These are phyloP conservation scores for Lentinula boryana DNA, from an alignment of 768 basidiomycete genomes.

Conservation along the genomic window DNA sequence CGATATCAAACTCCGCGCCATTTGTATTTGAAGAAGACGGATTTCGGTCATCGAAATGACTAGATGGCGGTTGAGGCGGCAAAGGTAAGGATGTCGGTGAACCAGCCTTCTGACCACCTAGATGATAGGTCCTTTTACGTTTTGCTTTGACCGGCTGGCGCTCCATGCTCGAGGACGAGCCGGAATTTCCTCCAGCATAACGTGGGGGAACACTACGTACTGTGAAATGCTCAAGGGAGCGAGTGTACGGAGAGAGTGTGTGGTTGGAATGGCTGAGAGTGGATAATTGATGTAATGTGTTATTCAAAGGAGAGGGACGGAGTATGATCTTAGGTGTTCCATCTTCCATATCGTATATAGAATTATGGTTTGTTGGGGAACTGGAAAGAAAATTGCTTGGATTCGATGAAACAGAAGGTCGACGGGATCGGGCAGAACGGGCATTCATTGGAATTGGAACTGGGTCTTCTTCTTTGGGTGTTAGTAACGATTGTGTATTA, in stretches of 20 bases:
- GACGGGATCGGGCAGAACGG: constrained; percentile 20
- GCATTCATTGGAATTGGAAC: constrained; percentile 39
- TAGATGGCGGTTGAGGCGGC: constrained; percentile 11
- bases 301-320: constrained; percentile 58
- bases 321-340: constrained; percentile 54
- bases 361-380: constrained; percentile 14
- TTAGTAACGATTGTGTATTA: constrained; percentile 26
- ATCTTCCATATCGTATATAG: constrained; percentile 20
- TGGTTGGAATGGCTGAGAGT: constrained; percentile 87
- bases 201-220: constrained; percentile 83
- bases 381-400: neutral
- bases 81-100: constrained; percentile 10
- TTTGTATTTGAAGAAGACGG: constrained; percentile 16
- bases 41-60: constrained; percentile 16
- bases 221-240: constrained; percentile 85
- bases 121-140: constrained; percentile 66
- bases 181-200: constrained; percentile 24
- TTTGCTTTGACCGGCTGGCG: constrained; percentile 63
- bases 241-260: constrained; percentile 90
- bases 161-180: constrained; percentile 30
- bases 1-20: constrained; percentile 49
- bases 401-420: constrained; percentile 12
- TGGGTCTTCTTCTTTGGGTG: constrained; percentile 3
- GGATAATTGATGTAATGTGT: constrained; percentile 78
- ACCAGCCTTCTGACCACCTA: constrained; percentile 36